Evolutionary conservation across 2,329 filamentous ascomycete genomes (phyloP), one percentile per base, ranked within the genome.

Genomic region (Penicillium sp.): DNA sequence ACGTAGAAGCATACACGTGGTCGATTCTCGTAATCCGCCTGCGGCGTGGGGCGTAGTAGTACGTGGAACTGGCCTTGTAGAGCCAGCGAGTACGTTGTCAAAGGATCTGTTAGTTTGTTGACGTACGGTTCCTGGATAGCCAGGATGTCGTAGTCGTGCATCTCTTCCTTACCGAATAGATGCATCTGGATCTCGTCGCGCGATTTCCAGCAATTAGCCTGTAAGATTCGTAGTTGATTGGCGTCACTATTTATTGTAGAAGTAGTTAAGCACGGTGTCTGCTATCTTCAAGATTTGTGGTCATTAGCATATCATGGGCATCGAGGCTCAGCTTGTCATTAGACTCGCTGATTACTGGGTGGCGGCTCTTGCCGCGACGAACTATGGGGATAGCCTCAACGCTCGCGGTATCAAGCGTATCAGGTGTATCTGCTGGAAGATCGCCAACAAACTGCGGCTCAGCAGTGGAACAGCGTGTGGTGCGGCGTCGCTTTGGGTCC

Each of bases 1-100:
- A 68, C 51, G 47, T 65, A 67, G 50, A 66, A 64, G 53, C 59
- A 68, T n/a, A 64, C 60, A 54, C 62, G 45, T 9, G 63, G 56
- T n/a, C 43, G 33, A 21, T 49, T 12, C 16, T 20, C 9, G 45
- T 35, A n/a, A n/a, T 8, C 21, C 16, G n/a, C 8, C 18, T 40
- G 48, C 11, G 28, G 23, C 18, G 30, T 47, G 21, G 47, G 54
- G 33, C 24, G 26, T 7, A 49, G 33, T 12, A 55, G 45, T 18
- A 55, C 20, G 20, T 57, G 46, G 45, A 57, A 54, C 1, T 40
- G 50, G 38, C 38, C 35, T 42, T 56, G 43, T 2, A 58, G 46
- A 11, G 46, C 46, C 18, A 49, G 51, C 21, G 51, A 55, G 40
- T 58, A 55, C 16, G 47, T 59, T n/a, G 40, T 42, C 16, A 55